Evolutionary conservation across 345 rosid species (phyloP), one percentile per base, ranked within the genome.

Genomic region (Salix viminalis): DNA sequence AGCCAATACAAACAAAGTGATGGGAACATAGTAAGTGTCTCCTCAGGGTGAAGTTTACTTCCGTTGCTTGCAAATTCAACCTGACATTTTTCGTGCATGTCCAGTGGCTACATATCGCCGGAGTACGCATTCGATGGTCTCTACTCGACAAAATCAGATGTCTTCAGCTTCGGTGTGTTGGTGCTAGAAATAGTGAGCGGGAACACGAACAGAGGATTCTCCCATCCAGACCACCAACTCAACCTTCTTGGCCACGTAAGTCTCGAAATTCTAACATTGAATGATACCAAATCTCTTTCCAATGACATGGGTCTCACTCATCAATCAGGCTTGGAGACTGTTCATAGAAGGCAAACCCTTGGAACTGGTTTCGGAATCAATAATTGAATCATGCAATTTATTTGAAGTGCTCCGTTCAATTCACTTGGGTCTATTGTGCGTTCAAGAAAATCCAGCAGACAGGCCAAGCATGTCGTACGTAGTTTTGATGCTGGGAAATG

Each of bases 171-270:
- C 1, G 68, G 76, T 9, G 76, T 73, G 32, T 12, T 73, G 67
- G 7, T 61, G 48, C 56, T 61, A 9, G 58, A 73, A 32, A 73
- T 39, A 61, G 56, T 41, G 21, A 73, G 76, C 13, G 67, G 75
- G 67, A 72, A 60, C 41, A 58, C 5, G 7, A 72, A 72, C 67
- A 37, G 54, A 58, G 69, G 68, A 10, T 73, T 73, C 15, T 41
- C 18, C 18, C 68, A 61, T 26, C 54, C 67, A 1, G 68, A 73
- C 1, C 76, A 73, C 56, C 37, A 61, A 5, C 67, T 60, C 18
- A 73, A 73, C 56, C 76, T 73, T 73, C 76, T 73, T 7, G 68
- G 76, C 15, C 76, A 73, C 42, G 76, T 73, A 73, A 73, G 76
- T 36, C 5, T n/a, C 7, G 4, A 15, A 34, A 15, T 2, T 2